Conservation (phyloP, 495 filamentous ascomycete species). For the Penicillium robsamsonii region DNA sequence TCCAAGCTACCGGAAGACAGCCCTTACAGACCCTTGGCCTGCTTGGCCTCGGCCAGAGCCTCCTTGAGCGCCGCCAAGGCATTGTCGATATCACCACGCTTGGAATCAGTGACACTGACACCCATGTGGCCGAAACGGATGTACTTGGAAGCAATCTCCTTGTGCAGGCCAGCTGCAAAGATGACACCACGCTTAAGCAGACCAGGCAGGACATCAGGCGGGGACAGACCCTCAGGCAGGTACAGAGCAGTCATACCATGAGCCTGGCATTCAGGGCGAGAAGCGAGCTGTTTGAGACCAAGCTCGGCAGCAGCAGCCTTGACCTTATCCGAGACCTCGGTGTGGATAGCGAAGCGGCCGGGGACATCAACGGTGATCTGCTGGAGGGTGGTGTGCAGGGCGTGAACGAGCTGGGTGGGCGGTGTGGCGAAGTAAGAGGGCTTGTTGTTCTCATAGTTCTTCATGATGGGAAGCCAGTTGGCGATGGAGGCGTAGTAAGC, state of each 20-base stretch:
- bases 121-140: constrained; percentile 93
- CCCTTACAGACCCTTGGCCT: constrained; percentile 46
- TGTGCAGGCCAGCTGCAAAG: constrained; percentile 93
- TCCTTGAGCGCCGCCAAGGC: constrained; percentile 76
- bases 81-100: constrained; percentile 69
- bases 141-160: constrained; percentile 71
- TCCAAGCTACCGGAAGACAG: not conserved
- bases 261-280: constrained; percentile 83
- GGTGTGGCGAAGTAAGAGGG: constrained; percentile 97
- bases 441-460: constrained; percentile 97
- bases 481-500: constrained; percentile 94
- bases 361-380: constrained; percentile 75
- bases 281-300: constrained; percentile 81
- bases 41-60: constrained; percentile 65
- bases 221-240: constrained; percentile 77
- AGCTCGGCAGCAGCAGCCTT: constrained; percentile 76
- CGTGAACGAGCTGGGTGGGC: constrained; percentile 88
- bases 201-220: constrained; percentile 78
- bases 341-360: constrained; percentile 78
- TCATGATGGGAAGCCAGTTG: constrained; percentile 98
- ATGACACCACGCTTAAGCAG: constrained; percentile 87
- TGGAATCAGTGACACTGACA: constrained; percentile 67
- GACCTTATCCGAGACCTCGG: constrained; percentile 70
- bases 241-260: constrained; percentile 98
- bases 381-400: constrained; percentile 86